Conservation (phyloP, 2,329 filamentous ascomycete genomes). For the Colletotrichum tamarilloi region DNA sequence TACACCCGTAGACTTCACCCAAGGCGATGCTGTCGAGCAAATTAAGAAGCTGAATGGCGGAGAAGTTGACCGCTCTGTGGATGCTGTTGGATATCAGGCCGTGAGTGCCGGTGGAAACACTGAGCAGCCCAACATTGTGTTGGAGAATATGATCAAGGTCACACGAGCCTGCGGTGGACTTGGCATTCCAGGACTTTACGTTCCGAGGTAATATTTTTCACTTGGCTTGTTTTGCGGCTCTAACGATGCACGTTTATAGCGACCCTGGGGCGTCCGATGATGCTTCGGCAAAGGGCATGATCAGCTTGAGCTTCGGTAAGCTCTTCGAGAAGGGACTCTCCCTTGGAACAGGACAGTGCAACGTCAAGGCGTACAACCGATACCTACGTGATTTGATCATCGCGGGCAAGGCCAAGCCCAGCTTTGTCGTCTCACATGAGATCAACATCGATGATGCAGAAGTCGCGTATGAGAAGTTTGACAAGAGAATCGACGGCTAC, state of each 20-base stretch:
- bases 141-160: constrained; percentile 72
- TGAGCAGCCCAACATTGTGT: constrained; percentile 71
- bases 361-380: constrained; percentile 75
- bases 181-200: constrained; percentile 67
- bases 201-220: constrained; percentile 45
- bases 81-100: constrained; percentile 75
- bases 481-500: constrained; percentile 73
- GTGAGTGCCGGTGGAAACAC: constrained; percentile 64
- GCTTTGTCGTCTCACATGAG: constrained; percentile 74
- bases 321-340: constrained; percentile 75
- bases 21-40: constrained; percentile 68
- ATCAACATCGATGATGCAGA: constrained; percentile 71
- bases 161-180: constrained; percentile 71
- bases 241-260: constrained; percentile 45
- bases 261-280: constrained; percentile 73
- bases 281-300: constrained; percentile 70
- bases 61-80: constrained; percentile 69
- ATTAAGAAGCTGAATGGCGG: constrained; percentile 69
- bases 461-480: constrained; percentile 73
- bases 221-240: background rate
- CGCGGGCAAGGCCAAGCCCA: constrained; percentile 71
- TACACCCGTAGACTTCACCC: constrained; percentile 69
- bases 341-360: constrained; percentile 73
- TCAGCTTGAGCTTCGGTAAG: constrained; percentile 74
- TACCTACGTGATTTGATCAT: constrained; percentile 75